These are phyloP conservation scores for Phlebiopsis gigantea DNA, from an alignment of 768 basidiomycete genomes.

Conservation along the genomic window DNA sequence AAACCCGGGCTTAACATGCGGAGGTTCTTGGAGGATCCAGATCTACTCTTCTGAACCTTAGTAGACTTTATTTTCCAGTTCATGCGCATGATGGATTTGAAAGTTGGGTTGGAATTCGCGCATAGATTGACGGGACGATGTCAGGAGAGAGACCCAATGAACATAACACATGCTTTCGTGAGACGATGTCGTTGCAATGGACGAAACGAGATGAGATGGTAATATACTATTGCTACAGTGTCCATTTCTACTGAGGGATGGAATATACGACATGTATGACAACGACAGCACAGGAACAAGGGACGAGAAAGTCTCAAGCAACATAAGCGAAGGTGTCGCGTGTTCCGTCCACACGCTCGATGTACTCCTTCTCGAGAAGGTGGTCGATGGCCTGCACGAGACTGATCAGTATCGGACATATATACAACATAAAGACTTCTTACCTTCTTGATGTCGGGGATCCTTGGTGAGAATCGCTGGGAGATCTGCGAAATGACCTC, in stretches of 20 bases:
- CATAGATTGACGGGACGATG: no score
- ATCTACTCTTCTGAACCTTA: slow-evolving; percentile 4
- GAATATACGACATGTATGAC: neutral
- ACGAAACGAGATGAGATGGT: neutral
- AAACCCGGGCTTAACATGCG: slow-evolving; percentile 14
- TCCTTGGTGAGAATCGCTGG: slow-evolving; percentile 85
- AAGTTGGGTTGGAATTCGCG: no score
- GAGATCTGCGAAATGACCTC: slow-evolving; percentile 90
- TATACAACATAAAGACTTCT: slow-evolving; percentile 5
- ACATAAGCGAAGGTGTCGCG: slow-evolving; percentile 84
- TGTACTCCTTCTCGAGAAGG: slow-evolving; percentile 94
- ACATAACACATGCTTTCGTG: no score
- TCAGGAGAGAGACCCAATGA: no score
- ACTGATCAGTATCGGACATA: neutral
- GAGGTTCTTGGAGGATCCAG: slow-evolving; percentile 19
- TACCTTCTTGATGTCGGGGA: slow-evolving; percentile 96
- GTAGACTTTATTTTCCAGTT: no score
- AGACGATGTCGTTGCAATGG: no score
- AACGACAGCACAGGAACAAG: slow-evolving; percentile 5
- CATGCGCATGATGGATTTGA: no score
- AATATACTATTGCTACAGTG: slow-evolving; percentile 3
- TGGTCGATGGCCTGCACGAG: slow-evolving; percentile 73
- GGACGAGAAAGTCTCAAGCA: slow-evolving; percentile 36
- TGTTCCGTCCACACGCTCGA: slow-evolving; percentile 89
- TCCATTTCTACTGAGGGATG: slow-evolving; percentile 3